Evolutionary conservation across 345 rosid genomes (phyloP), one percentile per base, ranked within the genome.

Genomic region (Hypericum perforatum): DNA sequence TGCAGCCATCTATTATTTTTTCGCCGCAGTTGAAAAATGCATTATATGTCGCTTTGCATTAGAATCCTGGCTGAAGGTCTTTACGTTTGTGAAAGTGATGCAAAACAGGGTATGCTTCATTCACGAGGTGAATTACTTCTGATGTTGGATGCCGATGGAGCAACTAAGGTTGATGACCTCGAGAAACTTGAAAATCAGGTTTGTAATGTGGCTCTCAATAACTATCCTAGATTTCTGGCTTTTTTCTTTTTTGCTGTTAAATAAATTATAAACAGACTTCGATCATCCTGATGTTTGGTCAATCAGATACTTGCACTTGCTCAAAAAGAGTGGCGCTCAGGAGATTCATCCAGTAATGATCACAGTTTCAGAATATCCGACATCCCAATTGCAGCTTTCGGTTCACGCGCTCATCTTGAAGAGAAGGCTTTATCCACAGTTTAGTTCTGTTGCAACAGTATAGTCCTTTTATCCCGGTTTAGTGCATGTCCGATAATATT

Each of bases 141-240:
- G 52, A 92, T 92, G 99, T 75, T 92, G 68, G 99, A 92, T 78
- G 99, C 99, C 53, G 99, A 92, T 76, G 99, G 99, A 10, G 99
- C 99, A 13, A 92, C 99, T 57, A 80, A 89, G 82, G 79, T 89
- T 56, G 71, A 74, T 37, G 97, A 88, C 74, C 71, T 92, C 15
- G 94, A 92, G 78, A 92, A 89, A 70, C 97, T 92, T 63, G 99
- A 92, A 82, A 76, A 71, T 54, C 75, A 92, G 98, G 98, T 92
- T 58, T 57, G 43, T 51, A 42, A 55, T 59, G 45, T 51, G 45
- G 7, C 56, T 62, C 4, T 22, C 32, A 1, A 1, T 22, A 22
- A 22, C 32, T 22, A 22, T 22, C 32, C 4, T 22, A 22, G 4
- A 22, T 4, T 22, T 22, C 32, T 22, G 4, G 4, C 4, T 22